Base-by-base conservation (phyloP, 345 rosid species). In the Salix purpurea region DNA sequence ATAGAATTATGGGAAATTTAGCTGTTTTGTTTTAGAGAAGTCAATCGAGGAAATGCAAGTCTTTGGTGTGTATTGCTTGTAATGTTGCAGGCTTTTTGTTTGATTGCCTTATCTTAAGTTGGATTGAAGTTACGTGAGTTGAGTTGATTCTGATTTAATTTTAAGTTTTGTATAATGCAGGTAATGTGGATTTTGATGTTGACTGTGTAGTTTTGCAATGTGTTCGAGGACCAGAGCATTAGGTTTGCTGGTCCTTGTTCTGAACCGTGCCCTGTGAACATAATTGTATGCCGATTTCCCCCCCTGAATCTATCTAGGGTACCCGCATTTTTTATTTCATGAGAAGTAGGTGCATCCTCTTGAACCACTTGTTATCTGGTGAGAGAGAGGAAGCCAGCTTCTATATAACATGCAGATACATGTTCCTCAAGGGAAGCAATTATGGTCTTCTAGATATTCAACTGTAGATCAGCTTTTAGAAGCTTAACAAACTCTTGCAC, bases 41-140 rank as follows among this genome's bases (percentile, higher is more conserved):
- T 56, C 23, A 56, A 56, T 12, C 10, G 14, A 58, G 64, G 28
- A n/a, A 58, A 58, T 58, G 64, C 64, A 58, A 24, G 64, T 58
- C 28, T n/a, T 58, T 58, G 28, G 12, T 32, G 42, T 37, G 26
- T 67, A 9, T 67, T 67, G 46, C 26, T 67, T 67, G 26, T 58
- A 19, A 34, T 67, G 50, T 39, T 36, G 52, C 15, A 67, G 61
- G 61, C 61, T 40, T 56, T 74, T 44, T 28, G 13, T 73, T 16
- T 74, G 66, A 36, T 56, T 72, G 74, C 74, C 40, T 71, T 21
- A 32, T 72, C 13, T 13, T 37, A 62, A 62, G 16, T 24, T 42
- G 58, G 64, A 74, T 30, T 16, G 66, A 4, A 58, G 64, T 44
- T 9, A 42, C 2, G 16, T 42, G 34, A 28, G 15, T 28, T 61